Conservation (phyloP, 257 asterid species). For the Penstemon barbatus region DNA sequence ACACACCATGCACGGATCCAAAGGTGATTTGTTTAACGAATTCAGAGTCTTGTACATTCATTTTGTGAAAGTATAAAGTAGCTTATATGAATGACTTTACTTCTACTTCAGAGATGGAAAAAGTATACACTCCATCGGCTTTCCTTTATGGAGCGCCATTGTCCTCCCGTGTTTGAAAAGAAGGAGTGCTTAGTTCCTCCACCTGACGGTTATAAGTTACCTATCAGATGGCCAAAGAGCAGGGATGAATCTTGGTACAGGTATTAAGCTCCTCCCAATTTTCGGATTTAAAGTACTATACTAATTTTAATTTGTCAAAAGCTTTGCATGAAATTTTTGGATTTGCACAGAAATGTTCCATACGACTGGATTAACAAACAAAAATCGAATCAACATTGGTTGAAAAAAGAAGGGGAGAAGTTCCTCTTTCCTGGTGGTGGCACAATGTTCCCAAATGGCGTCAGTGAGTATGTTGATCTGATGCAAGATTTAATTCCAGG, state of each 20-base stretch:
- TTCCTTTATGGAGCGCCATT: conserved; percentile 81
- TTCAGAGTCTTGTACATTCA: not conserved
- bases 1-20: conserved; percentile 99
- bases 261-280: conserved; percentile 34
- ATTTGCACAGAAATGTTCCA: conserved; percentile 76
- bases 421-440: conserved; percentile 98
- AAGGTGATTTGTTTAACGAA: conserved; percentile 41
- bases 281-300: not conserved
- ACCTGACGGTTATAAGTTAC: conserved; percentile 69
- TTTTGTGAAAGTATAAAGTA: not conserved
- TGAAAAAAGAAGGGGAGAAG: conserved; percentile 89
- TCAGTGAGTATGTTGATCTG: conserved; percentile 74
- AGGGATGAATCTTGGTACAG: conserved; percentile 85
- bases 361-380: conserved; percentile 96
- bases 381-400: conserved; percentile 96
- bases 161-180: conserved; percentile 75
- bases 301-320: not conserved
- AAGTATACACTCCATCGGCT: conserved; percentile 61
- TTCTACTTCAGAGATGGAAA: conserved; percentile 64
- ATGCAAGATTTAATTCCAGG: conserved; percentile 85
- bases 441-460: conserved; percentile 97
- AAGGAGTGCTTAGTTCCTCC: conserved; percentile 85
- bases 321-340: not conserved
- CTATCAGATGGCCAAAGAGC: conserved; percentile 89
- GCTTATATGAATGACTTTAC: conserved; percentile 21